phyloP scores from a whole-genome alignment of 495 filamentous ascomycete genomes.

The Trichoderma reesei region DNA sequence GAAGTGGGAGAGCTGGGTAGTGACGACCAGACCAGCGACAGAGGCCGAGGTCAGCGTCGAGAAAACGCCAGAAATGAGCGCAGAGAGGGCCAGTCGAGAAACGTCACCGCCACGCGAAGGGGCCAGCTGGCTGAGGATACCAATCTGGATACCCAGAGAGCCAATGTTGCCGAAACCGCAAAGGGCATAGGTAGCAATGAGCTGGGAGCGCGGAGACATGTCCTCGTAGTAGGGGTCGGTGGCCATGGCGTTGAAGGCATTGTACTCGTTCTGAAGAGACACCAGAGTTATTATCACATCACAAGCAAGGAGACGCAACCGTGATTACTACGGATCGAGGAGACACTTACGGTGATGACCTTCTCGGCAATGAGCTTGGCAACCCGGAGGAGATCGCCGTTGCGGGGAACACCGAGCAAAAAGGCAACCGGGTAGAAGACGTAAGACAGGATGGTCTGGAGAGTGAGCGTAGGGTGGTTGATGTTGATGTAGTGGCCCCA shows the following conservation, averaged over 20 bases:
- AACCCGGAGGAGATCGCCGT: conserved; percentile 61
- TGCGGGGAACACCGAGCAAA: conserved; percentile 71
- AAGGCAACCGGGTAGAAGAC: conserved; percentile 77
- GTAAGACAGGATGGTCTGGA: conserved; percentile 73
- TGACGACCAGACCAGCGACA: conserved; percentile 51
- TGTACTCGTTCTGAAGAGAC: conserved; percentile 47
- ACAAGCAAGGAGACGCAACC: neutral
- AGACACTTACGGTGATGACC: conserved; percentile 45
- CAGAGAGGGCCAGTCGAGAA: conserved; percentile 62
- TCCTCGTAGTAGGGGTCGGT: conserved; percentile 34
- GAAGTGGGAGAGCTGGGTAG: conserved; percentile 10
- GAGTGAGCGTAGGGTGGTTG: conserved; percentile 53
- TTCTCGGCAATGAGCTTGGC: conserved; percentile 74
- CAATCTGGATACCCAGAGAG: conserved; percentile 77
- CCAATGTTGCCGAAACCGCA: conserved; percentile 77
- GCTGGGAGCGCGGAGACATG: conserved; percentile 57
- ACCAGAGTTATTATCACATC: conserved; percentile 16
- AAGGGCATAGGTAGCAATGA: conserved; percentile 63
- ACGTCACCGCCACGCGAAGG: conserved; percentile 66
- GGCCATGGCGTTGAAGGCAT: conserved; percentile 50
- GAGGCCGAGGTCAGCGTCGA: conserved; percentile 72
- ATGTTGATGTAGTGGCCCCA: conserved; percentile 81
- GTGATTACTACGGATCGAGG: neutral
- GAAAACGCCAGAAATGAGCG: conserved; percentile 68
- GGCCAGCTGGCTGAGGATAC: conserved; percentile 71